Evolutionary conservation across 1,139 yeast species (phyloP), one percentile per base, ranked within the genome.

Genomic region (Geotrichum cucujoidarum): DNA sequence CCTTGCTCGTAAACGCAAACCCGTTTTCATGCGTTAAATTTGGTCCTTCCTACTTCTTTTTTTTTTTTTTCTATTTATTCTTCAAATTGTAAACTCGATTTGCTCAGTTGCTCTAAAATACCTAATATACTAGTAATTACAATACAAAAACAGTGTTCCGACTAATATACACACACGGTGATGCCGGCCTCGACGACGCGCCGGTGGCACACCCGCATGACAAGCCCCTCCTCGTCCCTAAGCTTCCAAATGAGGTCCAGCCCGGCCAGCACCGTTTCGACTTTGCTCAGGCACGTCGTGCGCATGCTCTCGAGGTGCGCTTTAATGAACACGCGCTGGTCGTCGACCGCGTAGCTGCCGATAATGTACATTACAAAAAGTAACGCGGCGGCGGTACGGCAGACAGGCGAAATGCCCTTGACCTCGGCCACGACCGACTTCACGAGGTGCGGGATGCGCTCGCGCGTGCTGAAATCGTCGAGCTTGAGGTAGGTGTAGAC

Each of bases 301-400:
- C 43, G 34, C 53, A 51, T 49, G 14, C 29, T 22, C 10, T 36
- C 37, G 17, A 51, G 27, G 27, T 49, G 52, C 16, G 27, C 40
- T 6, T 18, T 25, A 2, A 51, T 25, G 20, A 45, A 43, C 21
- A 14, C 22, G 14, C 53, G 48, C 27, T 51, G 48, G 11, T 35
- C 46, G 5, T 45, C 48, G 14, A 11, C 30, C 11, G 51, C 40
- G 30, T 48, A 49, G 14, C 47, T 30, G 24, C 54, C 54, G 2
- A 45, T 43, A 21, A 49, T 46, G 44, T 46, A 51, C 35, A 51
- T 40, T 30, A 48, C 48, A 37, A 51, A 49, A 24, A 51, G 33
- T 1, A 51, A 21, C 10, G 52, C 54, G 4, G 49, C 52, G 5
- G 54, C 48, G 1, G 52, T 46, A 7, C 49, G 43, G 25, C 48